Conservation (phyloP, 768 basidiomycete genomes). For the Lenzites betulinus region DNA sequence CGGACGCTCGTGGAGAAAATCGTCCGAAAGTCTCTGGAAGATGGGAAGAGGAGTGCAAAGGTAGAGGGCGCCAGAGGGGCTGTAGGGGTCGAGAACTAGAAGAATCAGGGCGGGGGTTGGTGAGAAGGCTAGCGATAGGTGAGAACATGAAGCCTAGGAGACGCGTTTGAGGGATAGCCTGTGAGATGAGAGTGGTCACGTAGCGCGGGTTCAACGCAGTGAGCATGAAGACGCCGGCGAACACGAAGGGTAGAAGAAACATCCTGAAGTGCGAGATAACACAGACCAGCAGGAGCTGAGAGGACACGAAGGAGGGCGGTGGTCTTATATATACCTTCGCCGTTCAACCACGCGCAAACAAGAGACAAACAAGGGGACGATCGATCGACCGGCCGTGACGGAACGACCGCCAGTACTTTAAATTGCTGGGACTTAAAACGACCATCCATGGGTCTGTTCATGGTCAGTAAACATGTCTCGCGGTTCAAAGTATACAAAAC, state of each 20-base stretch:
- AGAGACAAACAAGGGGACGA: conserved; percentile 4
- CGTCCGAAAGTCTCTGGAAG: background rate
- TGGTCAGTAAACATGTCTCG: no score
- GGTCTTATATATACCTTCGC: background rate
- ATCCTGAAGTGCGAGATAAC: background rate
- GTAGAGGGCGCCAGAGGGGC: background rate
- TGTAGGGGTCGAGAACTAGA: background rate
- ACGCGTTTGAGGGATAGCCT: background rate
- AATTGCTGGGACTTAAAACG: no score
- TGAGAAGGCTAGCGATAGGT: background rate
- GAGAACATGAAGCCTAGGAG: background rate
- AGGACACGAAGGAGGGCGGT: background rate
- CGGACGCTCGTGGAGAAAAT: background rate
- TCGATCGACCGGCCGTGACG: no score
- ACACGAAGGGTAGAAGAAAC: conserved; percentile 15
- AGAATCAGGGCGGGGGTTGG: background rate
- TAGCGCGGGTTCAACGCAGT: conserved; percentile 15
- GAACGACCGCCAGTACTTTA: no score
- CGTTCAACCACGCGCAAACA: conserved; percentile 13
- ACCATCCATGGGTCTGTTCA: no score
- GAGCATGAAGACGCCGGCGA: conserved; percentile 13
- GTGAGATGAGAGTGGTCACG: conserved; percentile 1
- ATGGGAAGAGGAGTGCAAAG: background rate
- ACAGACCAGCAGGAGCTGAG: background rate
- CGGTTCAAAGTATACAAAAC: no score